Conservation (phyloP, 148 eudicot genomes). For the Beta vulgaris region DNA sequence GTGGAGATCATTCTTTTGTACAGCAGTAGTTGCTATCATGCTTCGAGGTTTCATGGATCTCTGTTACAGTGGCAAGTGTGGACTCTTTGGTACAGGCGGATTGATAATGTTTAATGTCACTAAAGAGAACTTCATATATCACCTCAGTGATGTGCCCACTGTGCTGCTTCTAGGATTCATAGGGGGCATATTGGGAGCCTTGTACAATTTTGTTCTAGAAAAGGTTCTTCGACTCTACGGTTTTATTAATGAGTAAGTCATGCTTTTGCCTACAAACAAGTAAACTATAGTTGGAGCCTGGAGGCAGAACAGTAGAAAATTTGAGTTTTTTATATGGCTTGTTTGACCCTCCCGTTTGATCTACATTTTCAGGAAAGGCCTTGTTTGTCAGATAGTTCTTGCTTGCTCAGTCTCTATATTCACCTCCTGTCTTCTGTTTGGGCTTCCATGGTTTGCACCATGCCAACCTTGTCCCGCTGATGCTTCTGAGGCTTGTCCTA, state of each 20-base stretch:
- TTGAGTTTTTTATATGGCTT: background rate
- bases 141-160: slow-evolving; percentile 68
- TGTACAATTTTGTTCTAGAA: slow-evolving; percentile 60
- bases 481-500: slow-evolving; percentile 73
- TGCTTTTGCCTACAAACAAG: background rate
- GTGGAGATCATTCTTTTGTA: slow-evolving; percentile 93
- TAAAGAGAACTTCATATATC: slow-evolving; percentile 52
- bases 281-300: background rate
- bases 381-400: slow-evolving; percentile 46
- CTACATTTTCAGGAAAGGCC: slow-evolving; percentile 61
- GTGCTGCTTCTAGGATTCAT: slow-evolving; percentile 76
- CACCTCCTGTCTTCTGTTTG: slow-evolving; percentile 86
- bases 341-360: slow-evolving; percentile 14
- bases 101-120: slow-evolving; percentile 91
- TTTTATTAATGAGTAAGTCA: slow-evolving; percentile 62
- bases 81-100: slow-evolving; percentile 95
- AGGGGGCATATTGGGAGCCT: slow-evolving; percentile 75
- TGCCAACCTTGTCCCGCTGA: slow-evolving; percentile 76
- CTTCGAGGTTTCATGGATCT: slow-evolving; percentile 83
- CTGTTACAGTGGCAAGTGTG: slow-evolving; percentile 82
- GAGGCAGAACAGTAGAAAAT: too few relatives aligned
- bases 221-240: slow-evolving; percentile 67
- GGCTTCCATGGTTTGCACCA: slow-evolving; percentile 85
- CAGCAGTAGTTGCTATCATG: slow-evolving; percentile 81
- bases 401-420: slow-evolving; percentile 71